A percentile compares a stretch with the other conserved stretches of the same genome.
Evolutionary conservation across 1,284 basidiomycete genomes (phyloP).

Genomic region (Inonotus hispidus): DNA sequence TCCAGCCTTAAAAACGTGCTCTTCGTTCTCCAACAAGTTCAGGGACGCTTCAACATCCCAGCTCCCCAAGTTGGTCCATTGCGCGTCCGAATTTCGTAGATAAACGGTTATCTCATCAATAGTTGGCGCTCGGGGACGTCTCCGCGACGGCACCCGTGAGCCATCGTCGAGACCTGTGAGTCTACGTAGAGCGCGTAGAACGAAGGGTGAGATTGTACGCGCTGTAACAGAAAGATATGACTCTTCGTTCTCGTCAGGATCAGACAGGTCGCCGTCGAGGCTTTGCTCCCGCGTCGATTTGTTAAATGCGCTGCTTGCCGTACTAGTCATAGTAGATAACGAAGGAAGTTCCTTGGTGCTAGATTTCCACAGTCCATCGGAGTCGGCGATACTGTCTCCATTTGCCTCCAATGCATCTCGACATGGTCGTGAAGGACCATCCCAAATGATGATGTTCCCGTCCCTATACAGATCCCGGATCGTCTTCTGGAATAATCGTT

Average conservation of each 20-base stretch:
- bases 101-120: constrained; percentile 43
- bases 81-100: constrained; percentile 46
- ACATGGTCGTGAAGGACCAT: constrained; percentile 38
- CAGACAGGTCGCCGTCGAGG: constrained; percentile 48
- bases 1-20: constrained; percentile 42
- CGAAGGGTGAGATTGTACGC: constrained; percentile 39
- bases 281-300: constrained; percentile 25
- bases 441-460: constrained; percentile 63
- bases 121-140: constrained; percentile 31
- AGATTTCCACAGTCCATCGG: constrained; percentile 39
- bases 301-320: not conserved
- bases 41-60: constrained; percentile 61
- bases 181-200: constrained; percentile 40
- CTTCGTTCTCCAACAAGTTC: constrained; percentile 38
- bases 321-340: constrained; percentile 24
- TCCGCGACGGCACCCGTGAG: constrained; percentile 17
- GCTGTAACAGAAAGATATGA: constrained; percentile 58
- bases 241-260: constrained; percentile 52
- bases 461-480: constrained; percentile 58
- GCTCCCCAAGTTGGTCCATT: constrained; percentile 56
- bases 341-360: constrained; percentile 24
- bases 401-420: constrained; percentile 14
- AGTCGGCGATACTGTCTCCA: constrained; percentile 1
- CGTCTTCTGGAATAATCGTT: constrained; percentile 57
- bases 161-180: not conserved